Evolutionary conservation across 2,329 filamentous ascomycete species (phyloP).

Genomic region (Diplodia seriata): DNA sequence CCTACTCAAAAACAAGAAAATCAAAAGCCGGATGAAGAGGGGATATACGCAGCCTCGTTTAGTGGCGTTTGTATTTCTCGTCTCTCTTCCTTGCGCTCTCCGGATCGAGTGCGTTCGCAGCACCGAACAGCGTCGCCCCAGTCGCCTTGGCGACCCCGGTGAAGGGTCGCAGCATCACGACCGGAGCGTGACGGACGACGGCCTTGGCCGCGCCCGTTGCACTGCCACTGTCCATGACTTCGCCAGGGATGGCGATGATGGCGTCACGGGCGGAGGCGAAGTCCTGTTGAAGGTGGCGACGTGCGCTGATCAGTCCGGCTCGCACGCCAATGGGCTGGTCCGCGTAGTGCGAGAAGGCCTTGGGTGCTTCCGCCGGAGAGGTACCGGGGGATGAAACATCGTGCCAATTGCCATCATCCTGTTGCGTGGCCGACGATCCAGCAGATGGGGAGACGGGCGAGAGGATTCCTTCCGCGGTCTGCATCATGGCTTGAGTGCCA

Average conservation of each 20-base stretch:
- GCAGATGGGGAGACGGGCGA: conserved; percentile 41
- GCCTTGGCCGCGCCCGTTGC: conserved; percentile 81
- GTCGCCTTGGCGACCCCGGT: conserved; percentile 90
- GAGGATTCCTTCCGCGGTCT: conserved; percentile 85
- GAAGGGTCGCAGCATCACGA: conserved; percentile 86
- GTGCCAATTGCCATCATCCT: conserved; percentile 51
- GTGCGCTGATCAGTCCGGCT: conserved; percentile 83
- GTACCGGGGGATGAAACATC: conserved; percentile 60
- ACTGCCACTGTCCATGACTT: conserved; percentile 84
- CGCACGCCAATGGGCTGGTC: conserved; percentile 90
- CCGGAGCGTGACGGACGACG: conserved; percentile 83
- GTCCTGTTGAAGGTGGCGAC: conserved; percentile 82
- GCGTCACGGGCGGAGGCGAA: conserved; percentile 87
- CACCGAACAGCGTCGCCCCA: conserved; percentile 87
- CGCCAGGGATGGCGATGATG: conserved; percentile 91
- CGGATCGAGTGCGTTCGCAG: conserved; percentile 89
- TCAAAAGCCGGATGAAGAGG: not conserved
- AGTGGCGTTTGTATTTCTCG: conserved; percentile 56
- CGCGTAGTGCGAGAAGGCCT: conserved; percentile 88
- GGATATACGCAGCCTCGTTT: not conserved
- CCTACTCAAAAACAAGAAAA: not conserved
- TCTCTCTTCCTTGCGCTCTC: conserved; percentile 80
- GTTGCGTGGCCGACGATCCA: not conserved
- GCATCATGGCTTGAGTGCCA: conserved; percentile 90
- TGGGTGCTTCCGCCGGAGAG: conserved; percentile 67